phyloP scores from a whole-genome alignment of 2,329 filamentous ascomycete genomes.

The Corinectria fuckeliana region DNA sequence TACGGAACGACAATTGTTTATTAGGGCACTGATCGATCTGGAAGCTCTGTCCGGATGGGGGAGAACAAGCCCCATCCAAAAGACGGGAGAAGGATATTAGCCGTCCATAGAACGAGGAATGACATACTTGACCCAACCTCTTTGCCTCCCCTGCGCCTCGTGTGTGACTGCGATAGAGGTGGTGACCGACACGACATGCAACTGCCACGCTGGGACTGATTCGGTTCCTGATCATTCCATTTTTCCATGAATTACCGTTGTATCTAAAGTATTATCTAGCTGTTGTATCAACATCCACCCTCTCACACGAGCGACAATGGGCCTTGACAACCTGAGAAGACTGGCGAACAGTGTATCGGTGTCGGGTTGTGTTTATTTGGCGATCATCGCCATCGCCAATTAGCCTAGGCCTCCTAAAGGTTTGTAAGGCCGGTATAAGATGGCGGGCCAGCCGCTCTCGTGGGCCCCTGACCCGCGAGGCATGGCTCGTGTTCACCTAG shows the following conservation, averaged over 20 bases:
- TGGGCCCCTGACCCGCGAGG: neutral
- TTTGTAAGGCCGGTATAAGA: neutral
- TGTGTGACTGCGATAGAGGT: neutral
- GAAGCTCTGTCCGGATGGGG: slow-evolving; percentile 8
- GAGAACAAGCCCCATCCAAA: slow-evolving; percentile 8
- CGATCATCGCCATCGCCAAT: neutral
- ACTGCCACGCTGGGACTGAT: neutral
- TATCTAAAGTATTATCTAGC: slow-evolving; percentile 1
- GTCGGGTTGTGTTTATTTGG: neutral
- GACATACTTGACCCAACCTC: slow-evolving; percentile 29
- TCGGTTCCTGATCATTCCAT: neutral
- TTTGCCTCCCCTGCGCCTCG: neutral
- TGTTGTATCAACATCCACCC: neutral
- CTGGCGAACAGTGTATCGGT: no score
- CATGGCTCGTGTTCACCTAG: neutral
- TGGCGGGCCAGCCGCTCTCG: slow-evolving; percentile 1
- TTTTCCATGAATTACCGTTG: slow-evolving; percentile 7
- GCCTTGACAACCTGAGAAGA: neutral
- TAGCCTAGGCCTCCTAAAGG: neutral
- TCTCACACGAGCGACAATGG: neutral
- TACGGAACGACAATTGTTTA: slow-evolving; percentile 17
- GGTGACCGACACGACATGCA: neutral
- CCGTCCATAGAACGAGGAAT: slow-evolving; percentile 40
- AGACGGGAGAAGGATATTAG: slow-evolving; percentile 22
- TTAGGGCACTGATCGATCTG: slow-evolving; percentile 28